phyloP scores from a whole-genome alignment of 352 stramenopile genomes.

The Saprolegnia diclina region DNA sequence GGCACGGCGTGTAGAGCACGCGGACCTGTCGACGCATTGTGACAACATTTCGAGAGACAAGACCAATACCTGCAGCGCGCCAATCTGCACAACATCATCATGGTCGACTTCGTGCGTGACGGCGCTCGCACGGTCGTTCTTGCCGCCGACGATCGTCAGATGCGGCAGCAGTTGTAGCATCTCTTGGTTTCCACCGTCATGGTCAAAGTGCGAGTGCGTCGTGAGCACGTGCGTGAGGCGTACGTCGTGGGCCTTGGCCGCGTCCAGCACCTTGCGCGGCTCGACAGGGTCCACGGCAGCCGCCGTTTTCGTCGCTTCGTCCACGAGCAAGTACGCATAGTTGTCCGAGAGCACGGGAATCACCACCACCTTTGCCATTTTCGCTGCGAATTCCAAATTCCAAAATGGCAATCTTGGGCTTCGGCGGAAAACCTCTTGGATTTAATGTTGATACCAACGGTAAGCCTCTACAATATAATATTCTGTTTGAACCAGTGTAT shows the following conservation, averaged over 20 bases:
- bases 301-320: conserved; percentile 48
- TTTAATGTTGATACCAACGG: neutral
- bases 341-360: conserved; percentile 88
- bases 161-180: conserved; percentile 48
- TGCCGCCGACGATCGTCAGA: conserved; percentile 67
- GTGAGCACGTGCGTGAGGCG: conserved; percentile 84
- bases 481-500: too few relatives aligned
- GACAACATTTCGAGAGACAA: neutral
- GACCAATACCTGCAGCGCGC: conserved; percentile 34
- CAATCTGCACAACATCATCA: conserved; percentile 66
- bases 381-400: neutral
- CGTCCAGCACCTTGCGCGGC: conserved; percentile 62
- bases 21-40: conserved; percentile 14
- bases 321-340: conserved; percentile 87
- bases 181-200: conserved; percentile 81
- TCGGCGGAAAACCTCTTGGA: neutral
- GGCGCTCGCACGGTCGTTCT: conserved; percentile 56
- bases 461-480: too few relatives aligned
- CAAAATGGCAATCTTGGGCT: neutral
- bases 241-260: conserved; percentile 50
- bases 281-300: conserved; percentile 87
- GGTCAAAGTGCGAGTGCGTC: conserved; percentile 89
- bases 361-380: conserved; percentile 59
- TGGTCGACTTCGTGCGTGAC: conserved; percentile 53
- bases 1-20: conserved; percentile 85